These are phyloP conservation scores for Mollisiaceae sp. DNA, from an alignment of 2,329 filamentous ascomycete species.

Conservation along the genomic window DNA sequence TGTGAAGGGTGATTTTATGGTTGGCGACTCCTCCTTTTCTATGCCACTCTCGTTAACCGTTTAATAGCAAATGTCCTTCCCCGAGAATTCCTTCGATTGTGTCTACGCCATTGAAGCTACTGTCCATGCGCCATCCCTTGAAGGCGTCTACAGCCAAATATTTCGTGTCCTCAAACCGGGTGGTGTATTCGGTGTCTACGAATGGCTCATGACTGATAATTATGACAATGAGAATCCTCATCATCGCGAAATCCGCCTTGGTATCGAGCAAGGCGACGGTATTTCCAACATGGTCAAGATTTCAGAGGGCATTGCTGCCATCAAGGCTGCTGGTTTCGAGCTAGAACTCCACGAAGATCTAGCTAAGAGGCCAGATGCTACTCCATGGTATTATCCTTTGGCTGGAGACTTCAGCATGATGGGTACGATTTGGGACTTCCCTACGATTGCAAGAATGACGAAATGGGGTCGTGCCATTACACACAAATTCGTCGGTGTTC, in stretches of 20 bases:
- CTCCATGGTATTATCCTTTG: constrained; percentile 95
- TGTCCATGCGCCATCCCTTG: constrained; percentile 87
- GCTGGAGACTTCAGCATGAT: constrained; percentile 86
- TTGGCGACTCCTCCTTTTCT: constrained; percentile 39
- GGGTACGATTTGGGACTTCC: constrained; percentile 76
- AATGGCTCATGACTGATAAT: constrained; percentile 97
- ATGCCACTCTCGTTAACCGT: neutral
- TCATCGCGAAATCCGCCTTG: constrained; percentile 92
- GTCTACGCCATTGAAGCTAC: constrained; percentile 98
- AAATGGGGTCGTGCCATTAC: constrained; percentile 77
- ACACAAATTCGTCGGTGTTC: constrained; percentile 76
- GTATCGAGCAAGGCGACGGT: constrained; percentile 94
- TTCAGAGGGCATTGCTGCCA: constrained; percentile 79
- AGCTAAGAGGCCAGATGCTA: constrained; percentile 74
- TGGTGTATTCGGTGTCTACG: constrained; percentile 95
- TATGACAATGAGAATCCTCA: constrained; percentile 90
- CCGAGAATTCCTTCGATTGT: constrained; percentile 88
- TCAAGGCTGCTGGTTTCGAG: constrained; percentile 88
- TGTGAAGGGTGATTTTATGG: constrained; percentile 97
- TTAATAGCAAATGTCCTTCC: constrained; percentile 86
- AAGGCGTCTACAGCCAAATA: constrained; percentile 93
- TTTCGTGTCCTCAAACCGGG: constrained; percentile 96
- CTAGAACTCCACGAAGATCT: constrained; percentile 87
- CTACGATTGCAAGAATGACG: constrained; percentile 89
- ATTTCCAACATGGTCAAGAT: constrained; percentile 98